Base-by-base conservation (phyloP, 176 grass and related monocot genomes). In the Zoysia japonica region DNA sequence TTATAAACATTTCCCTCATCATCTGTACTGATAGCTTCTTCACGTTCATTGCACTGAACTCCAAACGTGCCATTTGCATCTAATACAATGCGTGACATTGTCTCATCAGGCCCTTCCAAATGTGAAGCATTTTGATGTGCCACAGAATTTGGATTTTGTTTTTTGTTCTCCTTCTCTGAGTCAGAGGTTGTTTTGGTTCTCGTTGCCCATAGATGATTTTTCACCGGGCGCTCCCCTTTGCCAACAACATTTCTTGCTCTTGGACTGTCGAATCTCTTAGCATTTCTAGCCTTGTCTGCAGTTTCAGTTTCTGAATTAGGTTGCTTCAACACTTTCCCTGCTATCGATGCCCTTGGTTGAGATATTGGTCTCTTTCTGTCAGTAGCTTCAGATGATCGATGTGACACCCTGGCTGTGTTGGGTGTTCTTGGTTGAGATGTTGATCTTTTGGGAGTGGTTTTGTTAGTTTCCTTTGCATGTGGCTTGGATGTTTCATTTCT, bases 151-250 rank as follows among this genome's bases (percentile, higher is more conserved):
- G 72, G 74, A 46, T 70, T 83, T 43, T 82, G 86, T 52, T 81
- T 71, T 65, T 80, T 80, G 82, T 93, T 93, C 61, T 93, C 88
- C 71, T 93, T 93, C 19, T 80, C 88, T 45, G 47, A 53, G 61
- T 84, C 80, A 48, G 62, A 20, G 5, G 28, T 43, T 17, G 70
- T 70, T 78, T 84, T 90, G 38, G 59, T 78, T 80, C 74, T 84
- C 61, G 49, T 48, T 14, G 80, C 83, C 84, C 72, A 70, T 19
- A 85, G 61, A 61, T 87, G 87, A 40, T 82, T 89, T 70, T 67
- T 84, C 17, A 71, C 19, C 7, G 65, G 73, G 67, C 76, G 72
- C 11, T 92, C 80, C 49, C 65, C 69, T 67, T 65, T 28, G 28
- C 28, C 65, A 75, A 60, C 10, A 68, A 51, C 19, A 16, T 16